phyloP scores from a whole-genome alignment of 352 stramenopile genomes.

The Phytopythium cucurbitacearum region DNA sequence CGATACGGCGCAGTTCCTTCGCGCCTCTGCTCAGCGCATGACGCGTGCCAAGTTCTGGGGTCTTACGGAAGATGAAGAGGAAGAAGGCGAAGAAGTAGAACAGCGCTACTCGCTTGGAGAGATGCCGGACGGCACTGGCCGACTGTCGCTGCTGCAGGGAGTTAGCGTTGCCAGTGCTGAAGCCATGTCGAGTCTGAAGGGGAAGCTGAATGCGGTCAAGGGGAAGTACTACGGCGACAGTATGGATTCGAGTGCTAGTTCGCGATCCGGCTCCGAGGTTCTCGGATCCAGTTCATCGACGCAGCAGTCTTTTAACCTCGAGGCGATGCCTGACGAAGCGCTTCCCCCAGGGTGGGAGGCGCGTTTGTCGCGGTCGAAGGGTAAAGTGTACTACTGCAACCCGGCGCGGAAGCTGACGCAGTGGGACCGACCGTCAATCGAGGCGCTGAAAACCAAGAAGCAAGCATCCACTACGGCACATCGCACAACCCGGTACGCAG shows the following conservation, averaged over 20 bases:
- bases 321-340: constrained; percentile 44
- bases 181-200: constrained; percentile 75
- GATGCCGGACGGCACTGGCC: constrained; percentile 34
- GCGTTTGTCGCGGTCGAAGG: constrained; percentile 77
- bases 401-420: constrained; percentile 65
- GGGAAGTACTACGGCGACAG: constrained; percentile 74
- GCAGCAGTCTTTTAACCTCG: constrained; percentile 64
- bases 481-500: constrained; percentile 24
- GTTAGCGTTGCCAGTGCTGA: constrained; percentile 45
- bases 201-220: constrained; percentile 65
- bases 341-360: constrained; percentile 78
- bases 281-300: constrained; percentile 2
- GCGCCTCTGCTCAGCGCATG: constrained; percentile 67
- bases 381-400: constrained; percentile 86
- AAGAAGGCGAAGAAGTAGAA: constrained; percentile 31
- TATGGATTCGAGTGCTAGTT: constrained; percentile 7
- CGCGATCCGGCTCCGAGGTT: constrained; percentile 5
- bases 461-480: constrained; percentile 36
- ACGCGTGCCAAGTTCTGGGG: constrained; percentile 58
- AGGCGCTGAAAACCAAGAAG: constrained; percentile 59
- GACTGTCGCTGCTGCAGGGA: constrained; percentile 62
- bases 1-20: constrained; percentile 75
- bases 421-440: constrained; percentile 77
- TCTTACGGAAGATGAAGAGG: constrained; percentile 30
- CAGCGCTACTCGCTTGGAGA: constrained; percentile 51